Conservation (phyloP, 345 rosid genomes). For the Erucastrum elatum region DNA sequence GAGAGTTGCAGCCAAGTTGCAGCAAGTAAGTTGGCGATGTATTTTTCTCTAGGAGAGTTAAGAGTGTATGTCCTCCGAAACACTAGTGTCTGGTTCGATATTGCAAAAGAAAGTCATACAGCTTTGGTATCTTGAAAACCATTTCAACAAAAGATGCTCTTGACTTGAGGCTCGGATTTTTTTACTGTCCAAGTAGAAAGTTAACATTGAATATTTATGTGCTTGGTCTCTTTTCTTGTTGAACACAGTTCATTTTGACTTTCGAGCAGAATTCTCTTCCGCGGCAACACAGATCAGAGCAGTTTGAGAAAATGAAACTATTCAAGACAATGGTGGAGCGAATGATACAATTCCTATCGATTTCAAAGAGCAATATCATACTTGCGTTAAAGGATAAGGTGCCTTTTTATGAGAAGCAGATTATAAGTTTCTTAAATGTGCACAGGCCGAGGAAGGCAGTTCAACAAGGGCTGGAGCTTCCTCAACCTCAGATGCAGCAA, state of each 20-base stretch:
- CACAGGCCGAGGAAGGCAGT: constrained; percentile 59
- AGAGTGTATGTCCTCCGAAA: not conserved
- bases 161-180: constrained; percentile 18
- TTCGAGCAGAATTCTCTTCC: constrained; percentile 62
- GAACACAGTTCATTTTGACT: constrained; percentile 1
- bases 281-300: constrained; percentile 67
- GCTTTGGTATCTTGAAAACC: constrained; percentile 13
- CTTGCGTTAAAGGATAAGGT: constrained; percentile 66
- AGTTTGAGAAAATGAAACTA: constrained; percentile 61
- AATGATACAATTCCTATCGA: constrained; percentile 49
- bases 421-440: constrained; percentile 49
- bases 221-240: constrained; percentile 10
- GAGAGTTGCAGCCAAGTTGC: constrained; percentile 59
- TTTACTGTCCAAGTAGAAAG: constrained; percentile 13
- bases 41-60: not conserved
- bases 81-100: not conserved
- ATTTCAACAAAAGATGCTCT: not conserved
- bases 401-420: constrained; percentile 71
- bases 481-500: constrained; percentile 62
- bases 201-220: not conserved
- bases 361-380: constrained; percentile 50
- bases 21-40: constrained; percentile 48
- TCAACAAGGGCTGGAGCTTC: constrained; percentile 66
- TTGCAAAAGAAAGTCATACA: not conserved
- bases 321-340: constrained; percentile 74